phyloP scores from a whole-genome alignment of 805 yeast genomes.

The Pichia occidentalis region DNA sequence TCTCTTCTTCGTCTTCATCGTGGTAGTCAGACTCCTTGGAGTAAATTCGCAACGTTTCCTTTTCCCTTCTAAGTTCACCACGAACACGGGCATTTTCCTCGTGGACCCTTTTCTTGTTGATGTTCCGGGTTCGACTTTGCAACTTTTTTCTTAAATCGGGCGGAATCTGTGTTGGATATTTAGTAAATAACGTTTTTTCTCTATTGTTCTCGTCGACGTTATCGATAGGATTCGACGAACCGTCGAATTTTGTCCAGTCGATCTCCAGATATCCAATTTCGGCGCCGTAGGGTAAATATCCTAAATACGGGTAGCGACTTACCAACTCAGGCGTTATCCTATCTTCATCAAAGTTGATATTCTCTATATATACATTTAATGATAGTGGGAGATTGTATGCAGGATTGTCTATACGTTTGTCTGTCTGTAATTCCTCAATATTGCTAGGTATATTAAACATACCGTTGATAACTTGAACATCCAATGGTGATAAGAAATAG shows the following conservation, averaged over 20 bases:
- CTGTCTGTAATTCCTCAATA: neutral
- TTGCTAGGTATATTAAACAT: conserved; percentile 7
- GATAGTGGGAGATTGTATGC: conserved; percentile 61
- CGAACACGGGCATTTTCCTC: conserved; percentile 43
- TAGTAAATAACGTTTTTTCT: too few species aligned
- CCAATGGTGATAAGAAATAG: conserved; percentile 71
- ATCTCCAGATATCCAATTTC: conserved; percentile 79
- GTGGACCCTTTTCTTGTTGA: conserved; percentile 41
- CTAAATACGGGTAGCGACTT: conserved; percentile 62
- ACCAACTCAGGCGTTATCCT: conserved; percentile 48
- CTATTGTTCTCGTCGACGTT: neutral
- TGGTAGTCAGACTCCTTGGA: neutral
- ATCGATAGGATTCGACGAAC: conserved; percentile 7
- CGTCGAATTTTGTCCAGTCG: conserved; percentile 50
- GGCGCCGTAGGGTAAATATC: conserved; percentile 81
- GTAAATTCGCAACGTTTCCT: conserved; percentile 10
- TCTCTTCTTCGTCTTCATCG: neutral
- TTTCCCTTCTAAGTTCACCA: conserved; percentile 15
- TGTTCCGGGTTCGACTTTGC: conserved; percentile 46
- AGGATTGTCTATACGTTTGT: conserved; percentile 20
- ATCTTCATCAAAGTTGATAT: conserved; percentile 53
- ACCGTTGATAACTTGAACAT: conserved; percentile 54
- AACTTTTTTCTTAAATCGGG: conserved; percentile 49
- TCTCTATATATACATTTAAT: conserved; percentile 51
- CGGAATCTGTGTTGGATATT: conserved; percentile 30